Conservation (phyloP, 768 basidiomycete genomes). For the Udeniomyces megalosporus region DNA sequence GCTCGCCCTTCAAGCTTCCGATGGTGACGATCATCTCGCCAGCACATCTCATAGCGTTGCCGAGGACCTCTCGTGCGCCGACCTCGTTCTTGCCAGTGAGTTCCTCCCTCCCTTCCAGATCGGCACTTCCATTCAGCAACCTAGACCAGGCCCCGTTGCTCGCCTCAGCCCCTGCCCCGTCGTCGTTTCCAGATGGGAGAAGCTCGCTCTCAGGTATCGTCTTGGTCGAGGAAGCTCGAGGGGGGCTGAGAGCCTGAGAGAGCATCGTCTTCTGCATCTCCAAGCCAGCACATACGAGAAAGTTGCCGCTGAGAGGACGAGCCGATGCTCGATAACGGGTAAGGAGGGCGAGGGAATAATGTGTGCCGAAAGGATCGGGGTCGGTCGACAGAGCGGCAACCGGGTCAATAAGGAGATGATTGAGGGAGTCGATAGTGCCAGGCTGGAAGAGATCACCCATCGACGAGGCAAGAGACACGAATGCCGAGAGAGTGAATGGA, state of each 20-base stretch:
- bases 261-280: constrained; percentile 74
- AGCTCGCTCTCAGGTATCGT: not conserved
- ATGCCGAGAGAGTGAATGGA: constrained; percentile 52
- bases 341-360: constrained; percentile 16
- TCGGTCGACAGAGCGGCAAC: not conserved
- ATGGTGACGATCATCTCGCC: constrained; percentile 61
- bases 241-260: constrained; percentile 41
- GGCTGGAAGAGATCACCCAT: constrained; percentile 48
- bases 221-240: constrained; percentile 31
- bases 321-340: constrained; percentile 58
- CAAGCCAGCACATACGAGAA: constrained; percentile 73
- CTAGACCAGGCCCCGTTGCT: constrained; percentile 67
- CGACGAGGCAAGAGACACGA: constrained; percentile 41
- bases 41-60: constrained; percentile 57
- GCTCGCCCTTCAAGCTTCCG: constrained; percentile 65
- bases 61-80: constrained; percentile 38
- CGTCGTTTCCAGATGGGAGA: constrained; percentile 18
- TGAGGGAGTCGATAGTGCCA: constrained; percentile 54
- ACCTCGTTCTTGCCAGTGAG: constrained; percentile 29
- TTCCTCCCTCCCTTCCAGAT: constrained; percentile 24
- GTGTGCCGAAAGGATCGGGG: not conserved
- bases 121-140: constrained; percentile 29
- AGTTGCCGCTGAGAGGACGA: constrained; percentile 70
- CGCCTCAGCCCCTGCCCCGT: constrained; percentile 53
- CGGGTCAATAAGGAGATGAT: constrained; percentile 47